phyloP scores from a whole-genome alignment of 1,284 basidiomycete species.

The Takashimella tepidaria region DNA sequence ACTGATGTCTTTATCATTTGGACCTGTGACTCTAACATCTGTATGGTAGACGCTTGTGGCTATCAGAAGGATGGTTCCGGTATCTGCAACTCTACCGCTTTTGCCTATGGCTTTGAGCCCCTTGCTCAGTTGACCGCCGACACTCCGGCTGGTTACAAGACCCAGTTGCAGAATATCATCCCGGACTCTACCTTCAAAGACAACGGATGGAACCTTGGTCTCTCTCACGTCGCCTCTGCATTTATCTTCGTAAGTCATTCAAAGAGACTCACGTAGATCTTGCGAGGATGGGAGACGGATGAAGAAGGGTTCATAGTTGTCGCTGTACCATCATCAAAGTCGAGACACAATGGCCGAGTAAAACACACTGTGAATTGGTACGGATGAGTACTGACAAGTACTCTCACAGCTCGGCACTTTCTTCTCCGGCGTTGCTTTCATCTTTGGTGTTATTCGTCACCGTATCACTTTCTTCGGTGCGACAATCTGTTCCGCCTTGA shows the following conservation, averaged over 20 bases:
- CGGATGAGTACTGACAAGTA: no score
- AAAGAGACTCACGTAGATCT: not conserved
- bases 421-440: conserved; percentile 33
- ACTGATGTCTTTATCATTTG: not conserved
- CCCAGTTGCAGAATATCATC: conserved; percentile 28
- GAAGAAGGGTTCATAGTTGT: conserved; percentile 46
- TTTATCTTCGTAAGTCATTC: conserved; percentile 41
- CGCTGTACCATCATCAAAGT: no score
- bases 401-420: conserved; percentile 33
- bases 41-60: conserved; percentile 32
- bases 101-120: conserved; percentile 42
- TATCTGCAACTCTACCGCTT: conserved; percentile 42
- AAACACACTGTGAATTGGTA: no score
- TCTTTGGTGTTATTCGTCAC: conserved; percentile 41
- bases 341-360: no score
- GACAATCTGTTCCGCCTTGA: conserved; percentile 31
- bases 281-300: conserved; percentile 49
- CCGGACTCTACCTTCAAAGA: conserved; percentile 31
- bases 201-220: conserved; percentile 30
- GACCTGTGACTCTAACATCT: not conserved
- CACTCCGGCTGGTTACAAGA: conserved; percentile 29
- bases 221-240: conserved; percentile 32
- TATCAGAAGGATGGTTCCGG: conserved; percentile 39
- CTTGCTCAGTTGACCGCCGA: conserved; percentile 39
- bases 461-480: conserved; percentile 44